Percentiles rank a stretch among this genome's conserved stretches.
These are phyloP conservation scores for Apiotrichum sp. DNA, from an alignment of 1,284 basidiomycete species.

Conservation along the genomic window DNA sequence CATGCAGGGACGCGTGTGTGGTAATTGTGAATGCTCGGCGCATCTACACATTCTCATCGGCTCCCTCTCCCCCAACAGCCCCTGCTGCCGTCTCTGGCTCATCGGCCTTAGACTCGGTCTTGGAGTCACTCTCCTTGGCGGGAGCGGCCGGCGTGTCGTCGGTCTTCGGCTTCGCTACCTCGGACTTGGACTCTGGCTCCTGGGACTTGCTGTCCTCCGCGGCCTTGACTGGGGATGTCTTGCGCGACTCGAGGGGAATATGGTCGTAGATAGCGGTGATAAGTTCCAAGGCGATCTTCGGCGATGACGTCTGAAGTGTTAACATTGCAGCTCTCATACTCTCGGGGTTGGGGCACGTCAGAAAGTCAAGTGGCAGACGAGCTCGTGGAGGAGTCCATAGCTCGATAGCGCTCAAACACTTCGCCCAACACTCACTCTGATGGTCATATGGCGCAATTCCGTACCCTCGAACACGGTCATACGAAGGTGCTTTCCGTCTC, in stretches of 20 bases:
- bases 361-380: too few relatives aligned
- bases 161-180: background rate
- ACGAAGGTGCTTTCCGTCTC: slow-evolving; percentile 70
- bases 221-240: background rate
- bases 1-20: too few relatives aligned
- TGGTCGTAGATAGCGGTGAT: slow-evolving; percentile 32
- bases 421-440: slow-evolving; percentile 57
- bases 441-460: slow-evolving; percentile 63
- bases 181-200: too few relatives aligned
- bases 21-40: too few relatives aligned
- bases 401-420: background rate
- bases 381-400: too few relatives aligned
- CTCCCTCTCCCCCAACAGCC: background rate
- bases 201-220: background rate
- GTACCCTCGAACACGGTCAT: slow-evolving; percentile 68
- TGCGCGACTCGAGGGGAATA: slow-evolving; percentile 30
- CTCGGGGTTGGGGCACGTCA: too few relatives aligned
- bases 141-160: background rate
- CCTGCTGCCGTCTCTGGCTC: too few relatives aligned
- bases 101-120: too few relatives aligned
- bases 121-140: too few relatives aligned
- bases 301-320: slow-evolving; percentile 55
- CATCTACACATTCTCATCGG: slow-evolving; percentile 7
- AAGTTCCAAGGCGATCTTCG: slow-evolving; percentile 54
- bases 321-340: too few relatives aligned